Evolutionary conservation across 176 grass and related monocot species (phyloP), one percentile per base, ranked within the genome.

Genomic region (Raddia guianensis): DNA sequence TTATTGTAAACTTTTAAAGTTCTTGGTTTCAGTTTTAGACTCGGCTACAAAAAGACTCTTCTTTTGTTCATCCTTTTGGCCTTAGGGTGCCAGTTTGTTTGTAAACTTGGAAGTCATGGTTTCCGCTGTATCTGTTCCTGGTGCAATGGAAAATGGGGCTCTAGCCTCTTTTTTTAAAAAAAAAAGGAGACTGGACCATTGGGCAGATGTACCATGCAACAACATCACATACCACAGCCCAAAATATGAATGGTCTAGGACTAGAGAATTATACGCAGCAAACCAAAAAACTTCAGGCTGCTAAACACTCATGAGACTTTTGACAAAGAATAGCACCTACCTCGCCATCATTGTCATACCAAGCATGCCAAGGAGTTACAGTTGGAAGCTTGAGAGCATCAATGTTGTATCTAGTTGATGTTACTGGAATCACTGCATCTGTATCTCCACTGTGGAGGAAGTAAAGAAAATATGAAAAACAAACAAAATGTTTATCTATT

Each of bases 261-360:
- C 47, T 49, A 9, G 47, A 16, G 8, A 40, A 73, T 43, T 63
- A 52, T 73, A 57, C 11, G 63, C 18, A 10, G 43, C 0, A 51
- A 73, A 27, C 15, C 45, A 82, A 32, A 73, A 51, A 63, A 33
- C 18, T 63, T 82, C 33, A 52, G 15, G 33, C 9, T 54, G 61
- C 57, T 68, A 43, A 88, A 72, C 18, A 78, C 50, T 51, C 51
- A 83, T 35, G 34, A 12, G 11, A 3, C 15, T 60, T 67, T 73
- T 69, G 9, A 16, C 80, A 33, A 78, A 72, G 64, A 85, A 60
- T 9, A 80, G 14, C 8, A 8, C 67, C 8, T 91, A 99, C 96
- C 96, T 99, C 88, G 3, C 90, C 92, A 62, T 95, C 90, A 68
- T 92, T 88, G 14, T 93, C 92, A 13, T 99, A 95, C 96, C 96